Evolutionary conservation across 257 asterid species (phyloP).

Genomic region (Ligustrum vulgare): DNA sequence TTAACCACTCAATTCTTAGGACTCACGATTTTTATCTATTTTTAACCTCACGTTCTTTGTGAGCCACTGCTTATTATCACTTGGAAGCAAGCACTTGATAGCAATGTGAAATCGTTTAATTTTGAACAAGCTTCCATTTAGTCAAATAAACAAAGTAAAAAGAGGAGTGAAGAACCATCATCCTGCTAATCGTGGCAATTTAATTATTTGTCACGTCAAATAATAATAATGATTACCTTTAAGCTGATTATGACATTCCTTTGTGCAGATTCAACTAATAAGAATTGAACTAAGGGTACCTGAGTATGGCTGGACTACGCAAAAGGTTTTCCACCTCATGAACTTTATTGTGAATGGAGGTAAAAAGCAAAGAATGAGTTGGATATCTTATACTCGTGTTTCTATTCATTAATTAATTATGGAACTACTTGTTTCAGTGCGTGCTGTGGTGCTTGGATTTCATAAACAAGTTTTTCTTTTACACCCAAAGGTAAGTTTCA

Average conservation of each 20-base stretch:
- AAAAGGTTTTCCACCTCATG: slow-evolving; percentile 98
- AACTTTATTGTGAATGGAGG: slow-evolving; percentile 97
- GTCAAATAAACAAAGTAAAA: background rate
- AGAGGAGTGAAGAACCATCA: background rate
- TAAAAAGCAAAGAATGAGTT: slow-evolving; percentile 33
- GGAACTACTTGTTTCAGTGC: slow-evolving; percentile 56
- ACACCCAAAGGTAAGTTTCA: slow-evolving; percentile 74
- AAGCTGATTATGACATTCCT: slow-evolving; percentile 22
- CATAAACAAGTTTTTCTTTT: slow-evolving; percentile 70
- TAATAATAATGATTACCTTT: background rate
- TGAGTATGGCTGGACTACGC: slow-evolving; percentile 97
- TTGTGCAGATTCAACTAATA: slow-evolving; percentile 85
- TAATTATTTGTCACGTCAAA: background rate
- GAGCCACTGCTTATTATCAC: too few relatives aligned
- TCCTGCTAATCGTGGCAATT: background rate
- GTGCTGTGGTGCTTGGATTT: slow-evolving; percentile 82
- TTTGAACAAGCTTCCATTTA: background rate
- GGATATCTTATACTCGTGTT: background rate
- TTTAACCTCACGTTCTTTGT: too few relatives aligned
- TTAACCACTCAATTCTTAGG: too few relatives aligned
- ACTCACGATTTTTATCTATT: too few relatives aligned
- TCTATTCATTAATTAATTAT: slow-evolving; percentile 16
- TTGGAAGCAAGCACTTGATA: background rate
- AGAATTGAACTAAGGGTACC: slow-evolving; percentile 91
- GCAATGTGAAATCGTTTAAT: background rate